Evolutionary conservation across 169 alveolate species (phyloP).

Genomic region (Eimeria tenella): DNA sequence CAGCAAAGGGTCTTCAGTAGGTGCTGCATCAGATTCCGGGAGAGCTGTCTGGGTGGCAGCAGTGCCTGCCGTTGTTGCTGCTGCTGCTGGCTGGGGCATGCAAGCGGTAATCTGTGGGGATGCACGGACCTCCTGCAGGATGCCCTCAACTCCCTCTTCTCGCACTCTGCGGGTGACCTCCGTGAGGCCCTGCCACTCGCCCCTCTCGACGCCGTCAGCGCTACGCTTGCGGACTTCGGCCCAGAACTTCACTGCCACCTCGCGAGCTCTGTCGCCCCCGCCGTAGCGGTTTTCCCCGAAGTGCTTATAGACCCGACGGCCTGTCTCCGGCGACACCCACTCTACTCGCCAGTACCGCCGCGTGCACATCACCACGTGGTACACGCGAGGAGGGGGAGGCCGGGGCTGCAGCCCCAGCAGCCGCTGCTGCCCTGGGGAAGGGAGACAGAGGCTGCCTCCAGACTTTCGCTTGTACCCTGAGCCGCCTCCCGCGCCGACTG

Average conservation of each 20-base stretch:
- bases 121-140: conserved; percentile 33
- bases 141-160: conserved; percentile 73
- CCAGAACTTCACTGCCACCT: conserved; percentile 70
- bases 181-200: conserved; percentile 74
- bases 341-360: conserved; percentile 82
- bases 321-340: conserved; percentile 80
- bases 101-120: neutral
- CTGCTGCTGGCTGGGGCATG: neutral
- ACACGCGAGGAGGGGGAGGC: conserved; percentile 80
- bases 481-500: neutral
- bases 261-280: conserved; percentile 71
- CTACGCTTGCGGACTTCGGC: conserved; percentile 62
- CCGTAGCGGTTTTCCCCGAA: conserved; percentile 80
- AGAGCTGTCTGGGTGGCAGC: neutral
- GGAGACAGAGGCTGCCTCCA: neutral
- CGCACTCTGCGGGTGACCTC: conserved; percentile 74
- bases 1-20: neutral
- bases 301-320: conserved; percentile 79
- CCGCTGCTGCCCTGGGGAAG: conserved; percentile 32
- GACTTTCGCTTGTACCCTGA: neutral
- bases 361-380: conserved; percentile 80
- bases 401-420: conserved; percentile 19
- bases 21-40: neutral
- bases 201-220: conserved; percentile 48
- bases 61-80: neutral